Evolutionary conservation across 2,329 filamentous ascomycete species (phyloP).

Genomic region (Arachnopeziza araneosa): DNA sequence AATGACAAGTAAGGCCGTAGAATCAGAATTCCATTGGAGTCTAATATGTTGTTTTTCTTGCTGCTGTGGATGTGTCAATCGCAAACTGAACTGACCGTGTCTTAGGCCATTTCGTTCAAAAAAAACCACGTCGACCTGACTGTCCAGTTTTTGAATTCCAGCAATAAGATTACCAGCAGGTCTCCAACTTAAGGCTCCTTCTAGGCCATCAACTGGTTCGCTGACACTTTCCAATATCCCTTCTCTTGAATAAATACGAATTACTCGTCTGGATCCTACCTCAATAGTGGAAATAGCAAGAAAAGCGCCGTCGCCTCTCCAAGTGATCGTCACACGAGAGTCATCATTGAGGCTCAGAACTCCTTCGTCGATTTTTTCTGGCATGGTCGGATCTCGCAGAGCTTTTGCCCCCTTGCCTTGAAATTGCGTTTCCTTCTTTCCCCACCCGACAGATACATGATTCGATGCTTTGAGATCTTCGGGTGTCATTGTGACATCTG

Average conservation of each 20-base stretch:
- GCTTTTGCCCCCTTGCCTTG: slow-evolving; percentile 84
- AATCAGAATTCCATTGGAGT: slow-evolving; percentile 87
- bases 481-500: slow-evolving; percentile 63
- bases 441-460: slow-evolving; percentile 96
- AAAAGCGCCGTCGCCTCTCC: slow-evolving; percentile 90
- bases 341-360: slow-evolving; percentile 70
- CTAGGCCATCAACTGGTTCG: slow-evolving; percentile 90
- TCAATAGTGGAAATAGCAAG: slow-evolving; percentile 82
- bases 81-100: slow-evolving; percentile 89
- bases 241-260: slow-evolving; percentile 87
- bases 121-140: slow-evolving; percentile 78
- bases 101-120: slow-evolving; percentile 96
- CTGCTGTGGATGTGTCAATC: slow-evolving; percentile 55
- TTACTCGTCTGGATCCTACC: slow-evolving; percentile 62
- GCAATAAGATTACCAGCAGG: slow-evolving; percentile 87
- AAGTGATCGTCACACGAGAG: slow-evolving; percentile 67
- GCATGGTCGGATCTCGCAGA: slow-evolving; percentile 87
- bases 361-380: slow-evolving; percentile 85
- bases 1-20: slow-evolving; percentile 79
- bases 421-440: slow-evolving; percentile 97
- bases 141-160: slow-evolving; percentile 67
- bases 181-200: slow-evolving; percentile 82
- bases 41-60: slow-evolving; percentile 52
- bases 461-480: slow-evolving; percentile 84
- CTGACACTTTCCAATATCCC: slow-evolving; percentile 88